Conservation (phyloP, 306 rosid species). For the Mucuna pruriens region DNA sequence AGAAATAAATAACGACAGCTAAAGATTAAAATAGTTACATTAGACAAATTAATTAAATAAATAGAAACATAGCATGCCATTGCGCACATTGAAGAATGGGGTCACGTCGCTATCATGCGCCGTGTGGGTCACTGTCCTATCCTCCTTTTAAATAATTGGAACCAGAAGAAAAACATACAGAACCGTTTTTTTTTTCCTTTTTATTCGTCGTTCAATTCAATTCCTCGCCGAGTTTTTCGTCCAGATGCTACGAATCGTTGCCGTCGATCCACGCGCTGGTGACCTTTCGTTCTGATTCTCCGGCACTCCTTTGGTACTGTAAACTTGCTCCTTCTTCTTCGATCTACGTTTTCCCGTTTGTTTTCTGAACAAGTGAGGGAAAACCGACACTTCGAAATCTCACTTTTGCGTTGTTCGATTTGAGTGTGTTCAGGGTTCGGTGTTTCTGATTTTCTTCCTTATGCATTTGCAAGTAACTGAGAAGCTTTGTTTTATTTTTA, state of each 20-base stretch:
- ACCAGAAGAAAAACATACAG: slow-evolving; percentile 28
- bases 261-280: slow-evolving; percentile 45
- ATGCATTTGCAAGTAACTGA: slow-evolving; percentile 35
- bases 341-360: slow-evolving; percentile 55
- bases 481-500: not conserved
- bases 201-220: slow-evolving; percentile 42
- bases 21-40: not conserved
- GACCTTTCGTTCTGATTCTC: slow-evolving; percentile 33
- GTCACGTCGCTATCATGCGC: slow-evolving; percentile 62
- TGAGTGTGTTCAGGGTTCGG: slow-evolving; percentile 29
- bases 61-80: not conserved
- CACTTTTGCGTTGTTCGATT: slow-evolving; percentile 21
- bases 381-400: slow-evolving; percentile 42
- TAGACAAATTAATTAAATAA: not conserved
- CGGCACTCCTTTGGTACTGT: slow-evolving; percentile 41
- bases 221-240: slow-evolving; percentile 51
- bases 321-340: slow-evolving; percentile 28
- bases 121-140: slow-evolving; percentile 52
- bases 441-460: slow-evolving; percentile 26
- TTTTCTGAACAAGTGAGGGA: slow-evolving; percentile 30
- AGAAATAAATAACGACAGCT: not conserved
- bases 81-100: slow-evolving; percentile 34
- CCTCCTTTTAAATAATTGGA: slow-evolving; percentile 63
- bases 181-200: slow-evolving; percentile 22
- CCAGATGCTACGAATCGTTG: slow-evolving; percentile 32